A percentile compares a stretch with the other conserved stretches of the same genome.
Evolutionary conservation across 352 stramenopile genomes (phyloP).

Genomic region (Saprolegnia parasitica): DNA sequence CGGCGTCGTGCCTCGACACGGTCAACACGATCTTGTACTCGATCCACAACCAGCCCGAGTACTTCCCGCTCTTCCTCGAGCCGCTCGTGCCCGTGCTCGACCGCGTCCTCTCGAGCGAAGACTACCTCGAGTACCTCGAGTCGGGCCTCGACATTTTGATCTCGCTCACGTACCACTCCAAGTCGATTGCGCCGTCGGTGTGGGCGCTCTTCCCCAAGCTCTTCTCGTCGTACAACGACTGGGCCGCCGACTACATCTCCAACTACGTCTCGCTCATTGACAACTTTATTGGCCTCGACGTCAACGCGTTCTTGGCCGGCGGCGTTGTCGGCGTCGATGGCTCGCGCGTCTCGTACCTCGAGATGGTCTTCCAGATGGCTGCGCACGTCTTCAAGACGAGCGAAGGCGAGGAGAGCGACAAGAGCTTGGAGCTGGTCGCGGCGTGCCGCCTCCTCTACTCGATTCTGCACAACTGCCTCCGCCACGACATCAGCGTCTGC

Average conservation of each 20-base stretch:
- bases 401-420: conserved; percentile 58
- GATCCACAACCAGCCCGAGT: conserved; percentile 74
- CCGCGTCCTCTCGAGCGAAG: conserved; percentile 92
- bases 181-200: conserved; percentile 87
- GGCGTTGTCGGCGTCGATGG: conserved; percentile 40
- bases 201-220: conserved; percentile 96
- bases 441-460: conserved; percentile 72
- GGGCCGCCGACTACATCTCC: conserved; percentile 94
- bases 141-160: conserved; percentile 94
- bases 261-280: conserved; percentile 95
- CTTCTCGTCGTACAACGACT: conserved; percentile 94
- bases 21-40: conserved; percentile 85
- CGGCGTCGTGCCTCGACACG: conserved; percentile 82
- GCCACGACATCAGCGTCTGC: conserved; percentile 65
- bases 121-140: conserved; percentile 97
- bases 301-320: conserved; percentile 61
- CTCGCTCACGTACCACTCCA: conserved; percentile 94
- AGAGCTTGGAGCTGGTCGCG: conserved; percentile 40
- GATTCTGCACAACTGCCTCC: conserved; percentile 79
- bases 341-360: conserved; percentile 55
- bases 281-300: conserved; percentile 91
- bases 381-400: conserved; percentile 65
- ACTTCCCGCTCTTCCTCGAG: conserved; percentile 89
- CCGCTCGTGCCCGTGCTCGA: conserved; percentile 93
- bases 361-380: conserved; percentile 77